Conservation (phyloP, 2,329 filamentous ascomycete genomes). For the Chalaropsis ovoidea region DNA sequence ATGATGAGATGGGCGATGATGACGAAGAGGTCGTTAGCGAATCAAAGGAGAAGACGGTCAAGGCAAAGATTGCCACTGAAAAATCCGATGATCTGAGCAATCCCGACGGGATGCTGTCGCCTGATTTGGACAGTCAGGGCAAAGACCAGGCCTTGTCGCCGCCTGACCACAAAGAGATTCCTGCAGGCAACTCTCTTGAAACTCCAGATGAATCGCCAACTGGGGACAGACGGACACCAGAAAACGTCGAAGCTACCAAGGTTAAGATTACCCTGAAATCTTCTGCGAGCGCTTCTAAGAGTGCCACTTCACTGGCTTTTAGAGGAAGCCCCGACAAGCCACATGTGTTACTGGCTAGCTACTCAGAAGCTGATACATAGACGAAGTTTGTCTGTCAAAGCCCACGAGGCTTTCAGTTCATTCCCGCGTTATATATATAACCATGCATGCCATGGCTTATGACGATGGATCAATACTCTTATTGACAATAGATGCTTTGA, state of each 20-base stretch:
- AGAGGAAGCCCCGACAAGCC: constrained; percentile 53
- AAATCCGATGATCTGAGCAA: constrained; percentile 29
- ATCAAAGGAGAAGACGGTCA: constrained; percentile 27
- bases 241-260: constrained; percentile 15
- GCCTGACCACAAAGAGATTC: constrained; percentile 17
- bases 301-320: constrained; percentile 45
- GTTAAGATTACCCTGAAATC: constrained; percentile 25
- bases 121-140: constrained; percentile 18
- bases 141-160: constrained; percentile 1
- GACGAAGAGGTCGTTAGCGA: constrained; percentile 36
- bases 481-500: neutral
- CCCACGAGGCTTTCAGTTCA: neutral
- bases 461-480: neutral
- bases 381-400: neutral
- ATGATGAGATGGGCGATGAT: constrained; percentile 47
- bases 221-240: constrained; percentile 17
- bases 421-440: neutral
- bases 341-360: constrained; percentile 31
- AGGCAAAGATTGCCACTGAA: constrained; percentile 51
- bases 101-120: constrained; percentile 21
- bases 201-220: constrained; percentile 23
- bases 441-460: neutral
- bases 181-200: constrained; percentile 18
- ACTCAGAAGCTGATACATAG: constrained; percentile 29
- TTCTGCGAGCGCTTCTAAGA: constrained; percentile 28